Evolutionary conservation across 805 yeast species (phyloP).

Genomic region (Maudiozyma pseudohumilis): DNA sequence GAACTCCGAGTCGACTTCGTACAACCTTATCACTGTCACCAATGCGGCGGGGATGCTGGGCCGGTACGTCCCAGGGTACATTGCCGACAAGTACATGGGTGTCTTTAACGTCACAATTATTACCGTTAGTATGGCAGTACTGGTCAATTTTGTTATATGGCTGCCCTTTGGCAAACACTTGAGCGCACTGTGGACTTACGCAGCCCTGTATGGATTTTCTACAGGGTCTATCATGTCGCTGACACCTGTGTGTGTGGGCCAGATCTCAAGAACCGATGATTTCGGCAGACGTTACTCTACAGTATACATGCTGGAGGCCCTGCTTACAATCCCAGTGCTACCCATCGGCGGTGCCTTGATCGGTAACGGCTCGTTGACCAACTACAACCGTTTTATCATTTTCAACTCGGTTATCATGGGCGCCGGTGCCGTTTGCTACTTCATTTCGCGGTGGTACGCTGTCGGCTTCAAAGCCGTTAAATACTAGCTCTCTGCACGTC

Average conservation of each 20-base stretch:
- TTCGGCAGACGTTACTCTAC: constrained; percentile 50
- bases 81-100: constrained; percentile 39
- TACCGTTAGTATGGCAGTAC: constrained; percentile 28
- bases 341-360: constrained; percentile 44
- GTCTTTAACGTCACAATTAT: constrained; percentile 43
- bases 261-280: constrained; percentile 43
- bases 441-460: constrained; percentile 32
- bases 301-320: constrained; percentile 47
- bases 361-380: constrained; percentile 24
- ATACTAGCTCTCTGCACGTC: constrained; percentile 14
- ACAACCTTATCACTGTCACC: constrained; percentile 37
- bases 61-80: constrained; percentile 35
- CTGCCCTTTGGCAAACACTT: constrained; percentile 32
- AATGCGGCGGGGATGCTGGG: constrained; percentile 40
- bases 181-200: constrained; percentile 35
- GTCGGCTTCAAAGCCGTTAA: constrained; percentile 35
- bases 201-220: constrained; percentile 43
- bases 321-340: constrained; percentile 39
- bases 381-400: constrained; percentile 36
- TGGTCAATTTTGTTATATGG: constrained; percentile 34
- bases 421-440: constrained; percentile 32
- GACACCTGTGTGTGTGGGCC: constrained; percentile 51
- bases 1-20: constrained; percentile 34
- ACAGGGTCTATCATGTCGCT: constrained; percentile 48
- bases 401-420: constrained; percentile 35